phyloP scores from a whole-genome alignment of 2,329 filamentous ascomycete species.

The Chaetomiaceae sp. region DNA sequence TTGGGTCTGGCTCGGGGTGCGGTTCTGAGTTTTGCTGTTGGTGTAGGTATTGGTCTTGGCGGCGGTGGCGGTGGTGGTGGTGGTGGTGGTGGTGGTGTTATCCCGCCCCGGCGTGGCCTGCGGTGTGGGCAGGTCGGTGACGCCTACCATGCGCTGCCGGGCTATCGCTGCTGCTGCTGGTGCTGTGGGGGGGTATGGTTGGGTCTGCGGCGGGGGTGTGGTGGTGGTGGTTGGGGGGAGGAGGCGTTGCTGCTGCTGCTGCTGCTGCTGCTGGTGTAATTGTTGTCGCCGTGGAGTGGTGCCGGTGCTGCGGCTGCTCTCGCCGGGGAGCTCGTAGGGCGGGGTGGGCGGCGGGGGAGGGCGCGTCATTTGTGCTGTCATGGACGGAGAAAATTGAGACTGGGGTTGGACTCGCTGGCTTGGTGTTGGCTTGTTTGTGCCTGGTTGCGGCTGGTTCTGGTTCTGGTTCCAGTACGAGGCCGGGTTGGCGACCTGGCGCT shows the following conservation, averaged over 20 bases:
- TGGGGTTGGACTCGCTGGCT: no score
- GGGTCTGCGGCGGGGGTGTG: background rate
- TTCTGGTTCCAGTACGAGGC: slow-evolving; percentile 17
- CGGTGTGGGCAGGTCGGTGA: slow-evolving; percentile 2
- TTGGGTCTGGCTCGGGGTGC: slow-evolving; percentile 13
- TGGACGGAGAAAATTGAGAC: no score
- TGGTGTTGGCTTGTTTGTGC: background rate
- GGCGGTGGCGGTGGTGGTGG: no score
- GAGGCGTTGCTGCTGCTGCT: slow-evolving; percentile 1
- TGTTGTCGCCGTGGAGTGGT: background rate
- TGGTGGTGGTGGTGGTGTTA: background rate
- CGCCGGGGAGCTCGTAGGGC: slow-evolving; percentile 6
- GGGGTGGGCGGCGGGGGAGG: slow-evolving; percentile 2
- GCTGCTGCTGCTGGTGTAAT: slow-evolving; percentile 7
- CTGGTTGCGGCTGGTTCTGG: background rate
- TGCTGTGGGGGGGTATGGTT: background rate
- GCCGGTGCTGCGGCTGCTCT: background rate
- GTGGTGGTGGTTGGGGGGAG: background rate
- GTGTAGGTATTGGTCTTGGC: slow-evolving; percentile 12
- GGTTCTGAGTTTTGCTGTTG: background rate
- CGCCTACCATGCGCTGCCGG: no score
- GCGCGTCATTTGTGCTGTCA: background rate
- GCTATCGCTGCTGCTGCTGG: background rate
- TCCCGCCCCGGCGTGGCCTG: background rate
- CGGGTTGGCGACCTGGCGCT: slow-evolving; percentile 15